Percentiles rank a stretch among this genome's conserved stretches.
Conservation (phyloP, 768 basidiomycete genomes). For the Agrocybe chaxingu region DNA sequence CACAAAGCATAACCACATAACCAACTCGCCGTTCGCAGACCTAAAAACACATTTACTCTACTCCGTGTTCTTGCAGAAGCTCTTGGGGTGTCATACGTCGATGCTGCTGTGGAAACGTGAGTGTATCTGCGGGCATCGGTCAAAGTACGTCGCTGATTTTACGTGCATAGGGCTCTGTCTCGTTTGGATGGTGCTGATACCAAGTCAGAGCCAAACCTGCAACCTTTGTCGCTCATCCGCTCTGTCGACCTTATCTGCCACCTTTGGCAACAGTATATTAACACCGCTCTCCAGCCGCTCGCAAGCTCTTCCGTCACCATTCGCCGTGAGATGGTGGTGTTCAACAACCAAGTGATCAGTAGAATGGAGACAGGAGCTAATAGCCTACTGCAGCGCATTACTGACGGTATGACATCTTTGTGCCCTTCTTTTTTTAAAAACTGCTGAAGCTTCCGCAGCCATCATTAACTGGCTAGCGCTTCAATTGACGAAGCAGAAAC, state of each 20-base stretch:
- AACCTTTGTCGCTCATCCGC: conserved; percentile 60
- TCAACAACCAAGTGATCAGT: conserved; percentile 85
- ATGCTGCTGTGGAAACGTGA: conserved; percentile 90
- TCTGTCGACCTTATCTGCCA: conserved; percentile 86
- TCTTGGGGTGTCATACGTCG: conserved; percentile 80
- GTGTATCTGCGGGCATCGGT: conserved; percentile 21
- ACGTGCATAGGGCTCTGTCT: conserved; percentile 53
- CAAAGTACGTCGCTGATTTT: conserved; percentile 5
- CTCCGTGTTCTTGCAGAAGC: conserved; percentile 84
- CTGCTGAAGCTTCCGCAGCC: conserved; percentile 33
- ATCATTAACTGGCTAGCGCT: conserved; percentile 71
- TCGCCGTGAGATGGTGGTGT: conserved; percentile 88
- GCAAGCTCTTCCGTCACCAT: conserved; percentile 82
- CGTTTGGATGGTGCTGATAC: conserved; percentile 71
- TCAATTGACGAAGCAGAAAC: conserved; percentile 89
- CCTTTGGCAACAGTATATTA: conserved; percentile 96
- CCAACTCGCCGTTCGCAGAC: conserved; percentile 42
- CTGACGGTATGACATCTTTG: conserved; percentile 59
- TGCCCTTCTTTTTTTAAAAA: conserved; percentile 2
- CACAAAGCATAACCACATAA: background rate
- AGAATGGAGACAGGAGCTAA: conserved; percentile 85
- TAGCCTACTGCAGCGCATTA: conserved; percentile 70
- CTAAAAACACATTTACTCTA: conserved; percentile 84
- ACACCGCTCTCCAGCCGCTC: conserved; percentile 85
- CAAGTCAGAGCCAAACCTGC: conserved; percentile 78